Base-by-base conservation (phyloP, 805 yeast genomes). In the Suhomyces xylopsoci region DNA sequence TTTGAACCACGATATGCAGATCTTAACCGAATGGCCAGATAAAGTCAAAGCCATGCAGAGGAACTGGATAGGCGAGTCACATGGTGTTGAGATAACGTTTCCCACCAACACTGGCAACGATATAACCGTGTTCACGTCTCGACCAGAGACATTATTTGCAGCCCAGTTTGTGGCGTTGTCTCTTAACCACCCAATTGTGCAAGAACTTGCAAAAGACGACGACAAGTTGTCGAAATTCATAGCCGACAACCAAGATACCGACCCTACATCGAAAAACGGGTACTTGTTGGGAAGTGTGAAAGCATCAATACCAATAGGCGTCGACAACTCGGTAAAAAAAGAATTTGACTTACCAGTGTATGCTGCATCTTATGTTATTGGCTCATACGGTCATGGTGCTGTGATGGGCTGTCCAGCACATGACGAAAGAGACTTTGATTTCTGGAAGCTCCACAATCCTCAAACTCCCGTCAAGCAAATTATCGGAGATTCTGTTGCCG, bases 351-450 rank as follows among this genome's bases (percentile, higher is more conserved):
- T 93, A 5, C 97, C 97, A 0, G 83, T 93, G 0, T 94, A 81
- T 71, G 92, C 80, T 2, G 97, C 98, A 0, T 96, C 97, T 0
- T 94, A 92, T 67, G 98, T 93, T 0, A 65, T 93, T 34, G 84
- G 88, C 3, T 72, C 80, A 3, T 93, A 93, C 64, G 97, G 97
- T 0, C 83, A 83, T 52, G 97, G 97, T 40, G 96, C 97, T 0
- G 98, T 93, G 0, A 93, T 94, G 98, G 99, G 99, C 1, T 90
- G 96, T 61, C 99, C 99, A 2, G 97, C 88, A 0, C 97, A 92
- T 67, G 98, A 94, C 67, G 73, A 76, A 45, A 79, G 98, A 55
- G 99, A 94, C 63, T 82, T 65, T 60, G 88, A 78, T 7, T 93
- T 94, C 64, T 93, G 97, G 97, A 60, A 64, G 3, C 62, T 71